Evolutionary conservation across 1,139 yeast genomes (phyloP).

Genomic region (Magnusiomyces tetraspermus): DNA sequence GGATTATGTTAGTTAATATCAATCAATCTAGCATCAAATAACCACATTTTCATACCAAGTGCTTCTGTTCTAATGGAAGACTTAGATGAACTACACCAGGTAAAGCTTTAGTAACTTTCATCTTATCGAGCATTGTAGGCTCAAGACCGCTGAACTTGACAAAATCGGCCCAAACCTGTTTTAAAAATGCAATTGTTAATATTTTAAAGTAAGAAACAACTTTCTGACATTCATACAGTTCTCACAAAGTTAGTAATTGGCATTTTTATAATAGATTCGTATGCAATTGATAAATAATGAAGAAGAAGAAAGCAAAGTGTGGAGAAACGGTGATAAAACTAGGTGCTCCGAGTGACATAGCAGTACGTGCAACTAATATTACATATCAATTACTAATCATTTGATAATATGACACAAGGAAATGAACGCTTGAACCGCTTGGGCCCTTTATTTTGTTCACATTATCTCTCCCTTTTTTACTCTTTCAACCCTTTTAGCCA

Average conservation of each 20-base stretch:
- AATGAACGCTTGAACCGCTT: too few relatives aligned
- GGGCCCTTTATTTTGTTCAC: too few relatives aligned
- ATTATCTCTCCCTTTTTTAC: too few relatives aligned
- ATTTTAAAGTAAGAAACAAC: not conserved
- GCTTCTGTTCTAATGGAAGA: conserved; percentile 30
- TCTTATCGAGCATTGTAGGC: conserved; percentile 29
- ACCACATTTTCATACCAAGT: conserved; percentile 25
- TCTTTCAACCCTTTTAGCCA: too few relatives aligned
- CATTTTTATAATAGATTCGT: conserved; percentile 4
- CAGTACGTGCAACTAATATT: too few relatives aligned
- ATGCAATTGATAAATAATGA: not conserved
- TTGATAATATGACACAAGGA: too few relatives aligned
- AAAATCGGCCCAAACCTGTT: conserved; percentile 33
- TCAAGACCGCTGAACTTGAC: conserved; percentile 32
- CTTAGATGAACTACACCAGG: conserved; percentile 32
- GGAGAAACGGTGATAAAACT: not conserved
- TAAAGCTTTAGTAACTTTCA: conserved; percentile 26
- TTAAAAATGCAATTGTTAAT: not conserved
- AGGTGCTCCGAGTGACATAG: too few relatives aligned
- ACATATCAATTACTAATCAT: too few relatives aligned
- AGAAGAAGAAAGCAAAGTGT: not conserved
- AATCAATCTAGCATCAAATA: not conserved
- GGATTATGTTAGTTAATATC: not conserved
- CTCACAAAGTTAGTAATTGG: conserved; percentile 10
- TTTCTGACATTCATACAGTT: conserved; percentile 2